Percentiles rank a stretch among this genome's conserved stretches.
Evolutionary conservation across 139 green algal genomes (phyloP).

Genomic region (Ettlia oleoabundans): DNA sequence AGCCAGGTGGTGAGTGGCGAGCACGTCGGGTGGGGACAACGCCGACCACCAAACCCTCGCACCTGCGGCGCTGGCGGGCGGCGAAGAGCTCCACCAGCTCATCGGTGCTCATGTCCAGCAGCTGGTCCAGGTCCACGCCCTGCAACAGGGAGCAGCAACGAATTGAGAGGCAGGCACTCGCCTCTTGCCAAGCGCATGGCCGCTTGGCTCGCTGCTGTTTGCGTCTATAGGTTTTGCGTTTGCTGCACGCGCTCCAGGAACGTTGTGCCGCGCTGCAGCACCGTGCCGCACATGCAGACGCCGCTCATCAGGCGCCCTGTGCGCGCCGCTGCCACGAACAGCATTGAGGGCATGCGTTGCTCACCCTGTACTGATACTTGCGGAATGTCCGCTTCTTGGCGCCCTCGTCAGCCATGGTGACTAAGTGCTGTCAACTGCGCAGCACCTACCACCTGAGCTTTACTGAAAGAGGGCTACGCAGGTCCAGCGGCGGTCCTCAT

Average conservation of each 20-base stretch:
- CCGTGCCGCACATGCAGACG: no score
- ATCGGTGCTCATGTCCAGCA: slow-evolving; percentile 96
- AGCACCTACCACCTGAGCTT: background rate
- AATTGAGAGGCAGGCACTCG: background rate
- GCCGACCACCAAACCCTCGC: no score
- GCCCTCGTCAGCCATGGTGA: slow-evolving; percentile 43
- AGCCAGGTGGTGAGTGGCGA: no score
- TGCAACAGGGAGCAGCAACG: background rate
- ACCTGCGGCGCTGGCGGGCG: slow-evolving; percentile 72
- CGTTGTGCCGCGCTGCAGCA: no score
- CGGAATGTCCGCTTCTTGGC: slow-evolving; percentile 84
- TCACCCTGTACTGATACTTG: slow-evolving; percentile 90
- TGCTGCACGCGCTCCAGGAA: no score
- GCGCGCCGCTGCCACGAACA: no score
- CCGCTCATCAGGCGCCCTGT: no score
- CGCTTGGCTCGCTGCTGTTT: background rate
- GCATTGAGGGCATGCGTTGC: no score
- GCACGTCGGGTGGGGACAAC: no score
- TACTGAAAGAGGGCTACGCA: background rate
- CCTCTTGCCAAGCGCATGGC: background rate
- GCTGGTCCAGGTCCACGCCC: slow-evolving; percentile 96
- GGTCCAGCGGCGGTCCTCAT: background rate
- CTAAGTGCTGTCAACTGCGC: background rate
- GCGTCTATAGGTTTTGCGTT: no score
- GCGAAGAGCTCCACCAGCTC: slow-evolving; percentile 88